A percentile compares a stretch with the other conserved stretches of the same genome.
phyloP scores from a whole-genome alignment of 805 yeast species.

The Lipomyces yamanashiensis region DNA sequence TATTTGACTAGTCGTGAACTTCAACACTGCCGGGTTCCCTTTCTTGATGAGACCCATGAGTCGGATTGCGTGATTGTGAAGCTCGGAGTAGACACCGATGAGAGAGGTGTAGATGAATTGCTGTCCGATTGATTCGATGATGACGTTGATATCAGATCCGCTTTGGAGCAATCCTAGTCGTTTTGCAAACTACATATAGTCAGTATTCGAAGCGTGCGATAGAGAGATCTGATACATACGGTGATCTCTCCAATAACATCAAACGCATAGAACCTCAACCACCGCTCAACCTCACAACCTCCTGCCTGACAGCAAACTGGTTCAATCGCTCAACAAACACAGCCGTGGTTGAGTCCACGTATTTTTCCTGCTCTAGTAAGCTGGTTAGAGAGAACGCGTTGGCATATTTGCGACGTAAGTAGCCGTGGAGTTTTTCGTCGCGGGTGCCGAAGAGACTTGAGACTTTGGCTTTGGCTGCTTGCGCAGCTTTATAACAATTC shows the following conservation, averaged over 20 bases:
- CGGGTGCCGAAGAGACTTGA: conserved; percentile 3
- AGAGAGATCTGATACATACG: neutral
- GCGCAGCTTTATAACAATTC: neutral
- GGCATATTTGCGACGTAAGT: neutral
- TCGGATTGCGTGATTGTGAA: neutral
- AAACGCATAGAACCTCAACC: conserved; percentile 9
- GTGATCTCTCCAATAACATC: conserved; percentile 11
- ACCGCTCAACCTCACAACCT: neutral
- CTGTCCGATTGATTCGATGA: neutral
- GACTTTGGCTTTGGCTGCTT: neutral
- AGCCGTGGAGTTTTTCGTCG: neutral
- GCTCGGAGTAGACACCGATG: neutral
- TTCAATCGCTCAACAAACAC: neutral
- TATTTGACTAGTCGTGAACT: neutral
- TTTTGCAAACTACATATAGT: neutral
- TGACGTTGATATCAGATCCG: neutral
- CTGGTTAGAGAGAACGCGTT: conserved; percentile 1
- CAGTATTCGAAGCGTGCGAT: no score
- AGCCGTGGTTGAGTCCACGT: conserved; percentile 1
- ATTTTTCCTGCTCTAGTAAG: neutral
- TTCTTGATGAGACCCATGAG: neutral
- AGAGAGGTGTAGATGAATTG: neutral
- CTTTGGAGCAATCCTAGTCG: conserved; percentile 3
- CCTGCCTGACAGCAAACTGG: neutral
- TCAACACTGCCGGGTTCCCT: conserved; percentile 3